A percentile compares a stretch with the other conserved stretches of the same genome.
phyloP scores from a whole-genome alignment of 2,329 filamentous ascomycete genomes.

The Pseudocercospora fuligena region DNA sequence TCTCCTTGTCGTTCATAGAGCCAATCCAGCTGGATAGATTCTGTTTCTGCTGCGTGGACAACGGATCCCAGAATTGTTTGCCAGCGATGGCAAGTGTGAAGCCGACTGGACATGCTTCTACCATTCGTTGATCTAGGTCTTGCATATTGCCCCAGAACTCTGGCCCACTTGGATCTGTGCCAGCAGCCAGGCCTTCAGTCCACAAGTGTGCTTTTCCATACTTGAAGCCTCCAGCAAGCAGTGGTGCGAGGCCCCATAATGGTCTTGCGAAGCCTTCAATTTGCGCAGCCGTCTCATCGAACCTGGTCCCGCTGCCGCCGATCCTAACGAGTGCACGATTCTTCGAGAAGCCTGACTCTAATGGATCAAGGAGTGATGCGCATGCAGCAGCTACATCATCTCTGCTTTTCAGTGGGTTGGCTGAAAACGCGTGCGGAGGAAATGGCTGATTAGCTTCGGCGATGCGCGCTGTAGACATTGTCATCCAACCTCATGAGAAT shows the following conservation, averaged over 20 bases:
- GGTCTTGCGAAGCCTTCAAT: constrained; percentile 77
- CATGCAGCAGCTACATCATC: constrained; percentile 50
- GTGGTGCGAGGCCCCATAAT: constrained; percentile 73
- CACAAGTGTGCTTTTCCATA: constrained; percentile 69
- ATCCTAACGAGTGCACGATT: constrained; percentile 68
- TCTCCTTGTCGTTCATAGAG: constrained; percentile 78
- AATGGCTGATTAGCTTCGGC: constrained; percentile 49
- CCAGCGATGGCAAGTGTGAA: constrained; percentile 73
- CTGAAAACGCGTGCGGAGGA: constrained; percentile 48
- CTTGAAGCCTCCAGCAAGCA: constrained; percentile 70
- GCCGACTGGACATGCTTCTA: constrained; percentile 80
- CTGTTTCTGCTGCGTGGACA: constrained; percentile 64
- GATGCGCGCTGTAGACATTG: constrained; percentile 22
- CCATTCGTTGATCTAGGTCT: constrained; percentile 81
- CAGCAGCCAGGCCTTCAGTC: constrained; percentile 71
- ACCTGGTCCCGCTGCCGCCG: constrained; percentile 73
- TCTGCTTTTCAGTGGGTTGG: constrained; percentile 48
- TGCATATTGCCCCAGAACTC: constrained; percentile 80
- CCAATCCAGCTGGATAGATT: constrained; percentile 76
- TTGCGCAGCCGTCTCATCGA: constrained; percentile 77
- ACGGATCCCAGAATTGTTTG: constrained; percentile 66
- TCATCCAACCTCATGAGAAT: neutral
- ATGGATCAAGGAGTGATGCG: constrained; percentile 66
- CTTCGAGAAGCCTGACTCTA: constrained; percentile 74
- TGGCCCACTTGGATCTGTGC: constrained; percentile 69